Evolutionary conservation across 495 filamentous ascomycete genomes (phyloP).

Genomic region (Margaritispora aquatica): DNA sequence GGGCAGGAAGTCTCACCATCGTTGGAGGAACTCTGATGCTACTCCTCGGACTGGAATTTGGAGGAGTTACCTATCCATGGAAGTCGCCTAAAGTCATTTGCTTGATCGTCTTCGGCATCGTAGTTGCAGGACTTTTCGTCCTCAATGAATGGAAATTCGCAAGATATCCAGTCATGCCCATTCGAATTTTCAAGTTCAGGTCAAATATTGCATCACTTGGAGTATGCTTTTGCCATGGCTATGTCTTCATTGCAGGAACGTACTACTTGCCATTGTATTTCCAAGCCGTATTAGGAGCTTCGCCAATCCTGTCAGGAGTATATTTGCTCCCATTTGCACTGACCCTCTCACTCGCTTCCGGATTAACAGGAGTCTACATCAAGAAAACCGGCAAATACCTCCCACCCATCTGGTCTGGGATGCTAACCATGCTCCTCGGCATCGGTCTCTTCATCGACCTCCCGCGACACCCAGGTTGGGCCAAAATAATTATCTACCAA

Average conservation of each 20-base stretch:
- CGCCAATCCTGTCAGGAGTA: constrained; percentile 70
- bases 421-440: constrained; percentile 54
- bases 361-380: constrained; percentile 60
- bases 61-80: constrained; percentile 74
- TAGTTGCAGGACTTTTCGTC: constrained; percentile 56
- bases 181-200: constrained; percentile 55
- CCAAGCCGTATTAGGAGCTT: constrained; percentile 65
- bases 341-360: constrained; percentile 61
- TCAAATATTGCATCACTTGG: constrained; percentile 53
- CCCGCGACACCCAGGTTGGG: constrained; percentile 40
- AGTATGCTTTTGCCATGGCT: constrained; percentile 58
- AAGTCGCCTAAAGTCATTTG: constrained; percentile 67
- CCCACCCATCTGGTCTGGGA: constrained; percentile 48
- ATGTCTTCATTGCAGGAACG: constrained; percentile 65
- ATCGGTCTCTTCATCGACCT: constrained; percentile 60
- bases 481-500: constrained; percentile 47
- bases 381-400: constrained; percentile 60
- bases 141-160: constrained; percentile 67
- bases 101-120: constrained; percentile 67
- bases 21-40: constrained; percentile 78
- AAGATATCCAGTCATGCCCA: constrained; percentile 70
- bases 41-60: constrained; percentile 72
- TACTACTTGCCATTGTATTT: constrained; percentile 80
- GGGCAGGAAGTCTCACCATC: constrained; percentile 62
- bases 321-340: constrained; percentile 73